These are phyloP conservation scores for Bipolaris zeicola DNA, from an alignment of 2,329 filamentous ascomycete genomes.

Conservation along the genomic window DNA sequence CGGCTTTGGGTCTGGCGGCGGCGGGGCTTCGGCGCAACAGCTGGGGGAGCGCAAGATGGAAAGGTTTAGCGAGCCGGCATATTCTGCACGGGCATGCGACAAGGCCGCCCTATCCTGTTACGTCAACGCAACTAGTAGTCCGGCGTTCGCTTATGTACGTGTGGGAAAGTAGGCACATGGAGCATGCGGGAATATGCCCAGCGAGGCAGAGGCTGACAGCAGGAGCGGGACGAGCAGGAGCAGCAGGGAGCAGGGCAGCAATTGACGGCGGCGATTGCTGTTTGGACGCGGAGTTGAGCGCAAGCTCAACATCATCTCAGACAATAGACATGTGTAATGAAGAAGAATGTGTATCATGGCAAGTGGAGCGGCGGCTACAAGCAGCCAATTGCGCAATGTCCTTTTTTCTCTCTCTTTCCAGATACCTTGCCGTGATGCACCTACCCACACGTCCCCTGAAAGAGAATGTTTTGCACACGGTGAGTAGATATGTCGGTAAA, in stretches of 20 bases:
- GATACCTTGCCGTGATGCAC: too few relatives aligned
- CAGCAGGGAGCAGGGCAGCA: too few relatives aligned
- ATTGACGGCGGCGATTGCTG: not conserved
- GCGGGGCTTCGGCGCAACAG: conserved; percentile 20
- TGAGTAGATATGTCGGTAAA: too few relatives aligned
- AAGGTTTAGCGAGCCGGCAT: conserved; percentile 14
- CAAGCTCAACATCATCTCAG: conserved; percentile 2
- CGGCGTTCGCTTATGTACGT: conserved; percentile 13
- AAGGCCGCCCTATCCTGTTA: conserved; percentile 18
- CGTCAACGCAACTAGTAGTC: conserved; percentile 20
- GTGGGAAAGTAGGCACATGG: conserved; percentile 1
- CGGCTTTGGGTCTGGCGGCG: conserved; percentile 11
- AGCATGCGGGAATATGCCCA: conserved; percentile 8
- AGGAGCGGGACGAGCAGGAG: too few relatives aligned
- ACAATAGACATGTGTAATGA: not conserved
- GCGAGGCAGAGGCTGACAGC: conserved; percentile 11
- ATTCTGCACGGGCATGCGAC: conserved; percentile 10
- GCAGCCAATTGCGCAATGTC: not conserved
- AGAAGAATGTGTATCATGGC: conserved; percentile 5
- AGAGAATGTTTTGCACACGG: too few relatives aligned
- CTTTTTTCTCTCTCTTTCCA: not conserved
- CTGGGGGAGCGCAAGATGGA: conserved; percentile 16
- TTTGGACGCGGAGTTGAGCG: conserved; percentile 3
- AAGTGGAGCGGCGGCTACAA: not conserved
- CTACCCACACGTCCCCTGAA: too few relatives aligned